Percentiles rank a stretch among this genome's conserved stretches.
Conservation (phyloP, 805 yeast genomes). For the Metschnikowia colocasiae region DNA sequence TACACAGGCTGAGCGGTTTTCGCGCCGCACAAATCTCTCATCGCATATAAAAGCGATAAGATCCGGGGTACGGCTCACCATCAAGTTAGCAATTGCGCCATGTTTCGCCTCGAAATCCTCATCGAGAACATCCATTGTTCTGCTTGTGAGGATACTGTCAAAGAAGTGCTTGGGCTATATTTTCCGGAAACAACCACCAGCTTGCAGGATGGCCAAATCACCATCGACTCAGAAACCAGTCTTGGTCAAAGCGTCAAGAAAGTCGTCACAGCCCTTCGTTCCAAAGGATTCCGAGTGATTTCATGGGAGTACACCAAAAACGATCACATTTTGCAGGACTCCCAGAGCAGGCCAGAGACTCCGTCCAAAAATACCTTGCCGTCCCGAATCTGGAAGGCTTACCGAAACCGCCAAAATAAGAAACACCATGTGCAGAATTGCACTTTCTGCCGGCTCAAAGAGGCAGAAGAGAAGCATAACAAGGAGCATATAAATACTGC, state of each 20-base stretch:
- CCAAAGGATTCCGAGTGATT: constrained; percentile 35
- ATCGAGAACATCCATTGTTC: constrained; percentile 54
- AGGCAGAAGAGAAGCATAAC: constrained; percentile 1
- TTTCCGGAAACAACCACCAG: not conserved
- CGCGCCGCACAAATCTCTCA: constrained; percentile 3
- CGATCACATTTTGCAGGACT: constrained; percentile 12
- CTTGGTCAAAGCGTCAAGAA: not conserved
- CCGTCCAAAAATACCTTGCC: not conserved
- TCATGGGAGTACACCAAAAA: constrained; percentile 32
- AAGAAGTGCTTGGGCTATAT: constrained; percentile 7
- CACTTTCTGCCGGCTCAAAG: constrained; percentile 34
- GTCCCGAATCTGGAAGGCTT: constrained; percentile 14
- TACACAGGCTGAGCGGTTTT: not conserved
- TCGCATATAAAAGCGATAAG: constrained; percentile 2
- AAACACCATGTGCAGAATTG: constrained; percentile 42
- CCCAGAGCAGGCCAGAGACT: constrained; percentile 6
- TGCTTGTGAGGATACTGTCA: constrained; percentile 45
- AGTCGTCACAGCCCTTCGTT: constrained; percentile 25
- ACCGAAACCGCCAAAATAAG: constrained; percentile 16
- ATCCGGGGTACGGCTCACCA: not conserved
- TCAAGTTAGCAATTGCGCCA: not conserved
- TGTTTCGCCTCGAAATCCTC: constrained; percentile 6
- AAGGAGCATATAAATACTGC: not conserved
- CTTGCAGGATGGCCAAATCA: not conserved
- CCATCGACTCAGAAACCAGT: not conserved